These are phyloP conservation scores for Huntiella savannae DNA, from an alignment of 2,329 filamentous ascomycete species.

Conservation along the genomic window DNA sequence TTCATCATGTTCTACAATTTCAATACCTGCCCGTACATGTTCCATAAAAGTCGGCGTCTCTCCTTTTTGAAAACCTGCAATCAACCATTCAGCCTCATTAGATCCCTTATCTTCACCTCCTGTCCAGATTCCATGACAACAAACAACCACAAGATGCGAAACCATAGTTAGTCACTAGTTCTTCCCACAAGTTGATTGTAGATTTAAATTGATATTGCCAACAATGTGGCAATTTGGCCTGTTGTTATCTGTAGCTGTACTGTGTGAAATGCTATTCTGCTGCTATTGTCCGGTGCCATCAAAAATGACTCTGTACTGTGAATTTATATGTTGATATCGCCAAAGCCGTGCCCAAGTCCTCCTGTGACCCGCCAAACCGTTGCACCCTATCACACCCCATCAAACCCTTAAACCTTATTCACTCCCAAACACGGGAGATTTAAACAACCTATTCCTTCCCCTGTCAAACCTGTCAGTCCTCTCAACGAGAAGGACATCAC, in stretches of 20 bases:
- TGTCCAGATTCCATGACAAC: constrained; percentile 65
- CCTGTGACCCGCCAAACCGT: neutral
- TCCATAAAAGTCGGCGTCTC: constrained; percentile 64
- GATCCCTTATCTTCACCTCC: constrained; percentile 34
- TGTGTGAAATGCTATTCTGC: constrained; percentile 1
- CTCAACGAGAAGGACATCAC: neutral
- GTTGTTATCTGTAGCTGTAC: neutral
- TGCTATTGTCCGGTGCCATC: neutral
- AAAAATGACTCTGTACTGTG: constrained; percentile 1
- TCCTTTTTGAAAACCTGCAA: constrained; percentile 57
- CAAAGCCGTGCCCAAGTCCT: neutral
- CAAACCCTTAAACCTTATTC: neutral
- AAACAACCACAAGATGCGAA: constrained; percentile 53
- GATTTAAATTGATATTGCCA: neutral
- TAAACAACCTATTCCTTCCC: no score
- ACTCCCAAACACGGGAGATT: no score
- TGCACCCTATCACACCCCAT: neutral
- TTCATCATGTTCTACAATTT: constrained; percentile 26
- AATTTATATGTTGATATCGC: neutral
- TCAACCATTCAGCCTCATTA: constrained; percentile 47
- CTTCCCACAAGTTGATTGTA: neutral
- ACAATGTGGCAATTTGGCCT: neutral
- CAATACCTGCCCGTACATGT: constrained; percentile 50
- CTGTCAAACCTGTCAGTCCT: no score
- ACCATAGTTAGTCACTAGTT: constrained; percentile 10